Evolutionary conservation across 2,329 filamentous ascomycete species (phyloP).

Genomic region (Rhinocladiella mackenziei): DNA sequence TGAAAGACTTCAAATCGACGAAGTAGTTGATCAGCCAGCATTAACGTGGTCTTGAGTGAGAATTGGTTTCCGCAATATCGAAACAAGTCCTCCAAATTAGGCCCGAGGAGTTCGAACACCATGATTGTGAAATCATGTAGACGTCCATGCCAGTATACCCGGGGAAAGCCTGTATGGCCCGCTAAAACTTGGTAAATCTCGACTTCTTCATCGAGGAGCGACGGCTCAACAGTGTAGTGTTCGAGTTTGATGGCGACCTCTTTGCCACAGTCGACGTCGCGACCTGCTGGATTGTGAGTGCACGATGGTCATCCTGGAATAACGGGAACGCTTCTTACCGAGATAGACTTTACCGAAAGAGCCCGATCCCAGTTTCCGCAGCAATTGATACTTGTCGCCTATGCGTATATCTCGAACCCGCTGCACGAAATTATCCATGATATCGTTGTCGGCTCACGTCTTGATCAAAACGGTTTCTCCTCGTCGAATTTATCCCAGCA

Average conservation of each 20-base stretch:
- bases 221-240: slow-evolving; percentile 19
- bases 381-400: slow-evolving; percentile 13
- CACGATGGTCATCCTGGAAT: not conserved
- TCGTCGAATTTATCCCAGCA: too few relatives aligned
- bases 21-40: slow-evolving; percentile 33
- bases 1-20: slow-evolving; percentile 31
- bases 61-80: slow-evolving; percentile 31
- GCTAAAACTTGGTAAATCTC: slow-evolving; percentile 19
- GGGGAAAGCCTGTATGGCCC: slow-evolving; percentile 21
- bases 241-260: slow-evolving; percentile 31
- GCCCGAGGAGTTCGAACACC: slow-evolving; percentile 29
- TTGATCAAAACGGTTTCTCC: too few relatives aligned
- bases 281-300: slow-evolving; percentile 5
- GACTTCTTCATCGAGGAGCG: slow-evolving; percentile 23
- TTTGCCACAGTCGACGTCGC: slow-evolving; percentile 22
- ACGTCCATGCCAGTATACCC: slow-evolving; percentile 18
- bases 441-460: slow-evolving; percentile 3
- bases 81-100: slow-evolving; percentile 34
- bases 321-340: slow-evolving; percentile 1
- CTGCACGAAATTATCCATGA: slow-evolving; percentile 16
- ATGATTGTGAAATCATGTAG: slow-evolving; percentile 21
- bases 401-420: slow-evolving; percentile 11
- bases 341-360: slow-evolving; percentile 20
- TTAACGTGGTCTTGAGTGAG: slow-evolving; percentile 33
- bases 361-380: slow-evolving; percentile 14